Evolutionary conservation across 495 filamentous ascomycete species (phyloP).

Genomic region (Penicillium argentinense): DNA sequence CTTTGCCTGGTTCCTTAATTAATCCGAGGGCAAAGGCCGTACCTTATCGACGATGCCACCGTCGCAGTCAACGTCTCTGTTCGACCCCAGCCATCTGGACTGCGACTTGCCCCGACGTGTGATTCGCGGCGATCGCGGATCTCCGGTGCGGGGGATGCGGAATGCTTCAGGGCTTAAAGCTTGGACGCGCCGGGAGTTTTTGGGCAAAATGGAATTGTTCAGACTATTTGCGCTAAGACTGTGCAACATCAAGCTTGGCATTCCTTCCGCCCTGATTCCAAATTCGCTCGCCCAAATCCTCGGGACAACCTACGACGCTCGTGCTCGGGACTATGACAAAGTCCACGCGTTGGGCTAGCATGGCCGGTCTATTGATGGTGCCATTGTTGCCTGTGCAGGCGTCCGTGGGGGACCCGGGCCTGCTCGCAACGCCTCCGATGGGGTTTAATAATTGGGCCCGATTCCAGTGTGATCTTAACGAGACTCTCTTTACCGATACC

Average conservation of each 20-base stretch:
- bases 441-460: slow-evolving; percentile 48
- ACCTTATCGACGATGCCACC: slow-evolving; percentile 17
- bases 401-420: slow-evolving; percentile 13
- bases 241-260: no score
- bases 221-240: no score
- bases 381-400: slow-evolving; percentile 17
- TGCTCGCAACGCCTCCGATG: slow-evolving; percentile 42
- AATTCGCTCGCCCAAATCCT: slow-evolving; percentile 6
- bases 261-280: no score
- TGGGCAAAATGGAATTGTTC: no score
- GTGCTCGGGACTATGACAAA: no score
- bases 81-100: no score
- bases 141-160: slow-evolving; percentile 22
- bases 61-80: slow-evolving; percentile 13
- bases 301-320: no score
- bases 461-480: slow-evolving; percentile 42
- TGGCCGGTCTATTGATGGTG: slow-evolving; percentile 17
- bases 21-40: no score
- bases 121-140: slow-evolving; percentile 11
- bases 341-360: no score
- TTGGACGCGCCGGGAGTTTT: neutral
- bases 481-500: slow-evolving; percentile 41
- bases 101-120: slow-evolving; percentile 16
- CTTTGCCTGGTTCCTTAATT: neutral
- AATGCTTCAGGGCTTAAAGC: neutral